Percentiles rank a stretch among this genome's conserved stretches.
Evolutionary conservation across 352 stramenopile species (phyloP).

Genomic region (Globisporangium uncinulatum): DNA sequence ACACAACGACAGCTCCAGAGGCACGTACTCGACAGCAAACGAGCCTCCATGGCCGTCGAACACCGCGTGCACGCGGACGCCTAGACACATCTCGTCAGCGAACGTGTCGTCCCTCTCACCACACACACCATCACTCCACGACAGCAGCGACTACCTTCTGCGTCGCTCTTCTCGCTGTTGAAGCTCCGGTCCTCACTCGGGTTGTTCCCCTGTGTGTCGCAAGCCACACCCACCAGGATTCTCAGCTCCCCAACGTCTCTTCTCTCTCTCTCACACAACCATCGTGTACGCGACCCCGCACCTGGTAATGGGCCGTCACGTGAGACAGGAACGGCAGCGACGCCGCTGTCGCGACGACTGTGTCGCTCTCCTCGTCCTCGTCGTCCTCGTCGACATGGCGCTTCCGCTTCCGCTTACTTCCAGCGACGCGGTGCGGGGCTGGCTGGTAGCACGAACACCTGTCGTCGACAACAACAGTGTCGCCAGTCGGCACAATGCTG

Average conservation of each 20-base stretch:
- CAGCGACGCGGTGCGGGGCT: background rate
- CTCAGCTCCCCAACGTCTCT: background rate
- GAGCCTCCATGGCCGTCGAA: constrained; percentile 67
- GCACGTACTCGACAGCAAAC: constrained; percentile 56
- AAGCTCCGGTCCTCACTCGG: constrained; percentile 66
- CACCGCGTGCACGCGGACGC: constrained; percentile 44
- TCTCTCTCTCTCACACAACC: too few species aligned
- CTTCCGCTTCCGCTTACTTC: constrained; percentile 1
- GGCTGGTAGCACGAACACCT: constrained; percentile 17
- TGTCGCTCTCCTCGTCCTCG: constrained; percentile 3
- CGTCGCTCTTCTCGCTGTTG: constrained; percentile 32
- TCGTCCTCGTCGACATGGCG: constrained; percentile 7
- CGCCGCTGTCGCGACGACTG: background rate
- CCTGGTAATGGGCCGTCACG: constrained; percentile 55
- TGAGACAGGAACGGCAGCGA: constrained; percentile 21
- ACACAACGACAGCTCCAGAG: background rate
- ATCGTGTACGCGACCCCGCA: constrained; percentile 6
- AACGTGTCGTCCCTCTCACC: background rate
- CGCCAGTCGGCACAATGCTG: constrained; percentile 2
- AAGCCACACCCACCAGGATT: background rate
- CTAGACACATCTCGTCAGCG: constrained; percentile 10
- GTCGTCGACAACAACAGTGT: background rate
- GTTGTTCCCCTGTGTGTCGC: constrained; percentile 31
- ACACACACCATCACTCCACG: background rate
- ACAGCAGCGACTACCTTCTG: constrained; percentile 17